These are phyloP conservation scores for Bjerkandera adusta DNA, from an alignment of 1,284 basidiomycete genomes.

Conservation along the genomic window DNA sequence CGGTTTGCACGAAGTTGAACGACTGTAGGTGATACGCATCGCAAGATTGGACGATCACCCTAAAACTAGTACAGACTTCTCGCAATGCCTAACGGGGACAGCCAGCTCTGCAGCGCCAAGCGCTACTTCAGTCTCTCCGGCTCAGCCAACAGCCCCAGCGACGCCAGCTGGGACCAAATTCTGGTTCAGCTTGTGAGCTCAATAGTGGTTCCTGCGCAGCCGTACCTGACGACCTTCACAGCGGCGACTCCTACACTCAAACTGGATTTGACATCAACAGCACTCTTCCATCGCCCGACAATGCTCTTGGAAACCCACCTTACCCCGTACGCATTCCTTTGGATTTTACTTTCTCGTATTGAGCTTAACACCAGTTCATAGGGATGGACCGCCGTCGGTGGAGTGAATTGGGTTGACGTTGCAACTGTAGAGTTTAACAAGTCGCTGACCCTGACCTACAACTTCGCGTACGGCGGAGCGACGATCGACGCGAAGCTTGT, in stretches of 20 bases:
- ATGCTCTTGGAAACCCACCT: conserved; percentile 56
- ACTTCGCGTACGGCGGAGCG: conserved; percentile 60
- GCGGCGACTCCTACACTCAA: conserved; percentile 60
- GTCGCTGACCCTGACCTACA: conserved; percentile 52
- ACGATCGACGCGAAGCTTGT: conserved; percentile 55
- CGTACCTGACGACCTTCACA: conserved; percentile 21
- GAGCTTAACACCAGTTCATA: conserved; percentile 12
- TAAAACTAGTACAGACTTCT: conserved; percentile 35
- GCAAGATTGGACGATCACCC: conserved; percentile 15
- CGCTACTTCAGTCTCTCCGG: conserved; percentile 20
- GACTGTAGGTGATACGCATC: conserved; percentile 31
- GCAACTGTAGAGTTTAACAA: conserved; percentile 49
- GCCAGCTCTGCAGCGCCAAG: conserved; percentile 24
- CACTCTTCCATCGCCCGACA: conserved; percentile 41
- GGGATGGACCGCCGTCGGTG: conserved; percentile 54
- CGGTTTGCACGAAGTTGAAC: conserved; percentile 36
- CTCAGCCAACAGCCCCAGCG: conserved; percentile 21
- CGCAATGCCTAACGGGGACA: conserved; percentile 40
- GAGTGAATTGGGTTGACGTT: conserved; percentile 58
- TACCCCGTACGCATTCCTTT: conserved; percentile 38
- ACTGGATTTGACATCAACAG: conserved; percentile 46
- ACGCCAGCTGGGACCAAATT: conserved; percentile 33
- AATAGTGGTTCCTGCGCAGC: neutral
- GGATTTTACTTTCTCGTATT: neutral
- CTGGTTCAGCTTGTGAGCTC: conserved; percentile 51